Percentiles rank a stretch among this genome's conserved stretches.
Evolutionary conservation across 83 land plant genomes (phyloP).

Genomic region (Larix sibirica): DNA sequence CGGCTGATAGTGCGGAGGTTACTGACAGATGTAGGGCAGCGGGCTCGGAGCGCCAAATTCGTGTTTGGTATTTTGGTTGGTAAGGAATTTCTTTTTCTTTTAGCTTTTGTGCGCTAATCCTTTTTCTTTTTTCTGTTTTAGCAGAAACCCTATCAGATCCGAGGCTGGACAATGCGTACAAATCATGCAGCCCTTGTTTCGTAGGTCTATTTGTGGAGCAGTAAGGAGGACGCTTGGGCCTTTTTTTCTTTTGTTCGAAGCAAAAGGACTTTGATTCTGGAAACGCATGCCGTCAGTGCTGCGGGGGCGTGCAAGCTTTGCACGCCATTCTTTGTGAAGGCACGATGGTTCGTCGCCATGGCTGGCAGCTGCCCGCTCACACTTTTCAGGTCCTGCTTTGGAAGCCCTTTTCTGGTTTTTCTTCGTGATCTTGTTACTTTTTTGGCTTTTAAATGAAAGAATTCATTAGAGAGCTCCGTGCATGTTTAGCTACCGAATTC

Average conservation of each 20-base stretch:
- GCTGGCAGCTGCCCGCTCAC: constrained; percentile 94
- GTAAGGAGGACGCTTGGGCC: no score
- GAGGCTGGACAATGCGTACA: no score
- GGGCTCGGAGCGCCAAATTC: neutral
- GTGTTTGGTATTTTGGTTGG: constrained; percentile 8
- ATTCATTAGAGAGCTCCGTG: no score
- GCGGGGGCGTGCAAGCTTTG: neutral
- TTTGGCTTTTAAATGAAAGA: no score
- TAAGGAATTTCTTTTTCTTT: neutral
- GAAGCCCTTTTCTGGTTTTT: neutral
- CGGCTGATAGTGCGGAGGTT: neutral
- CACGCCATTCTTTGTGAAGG: neutral
- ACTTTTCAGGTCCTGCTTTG: constrained; percentile 63
- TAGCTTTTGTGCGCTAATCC: neutral
- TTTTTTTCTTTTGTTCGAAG: neutral
- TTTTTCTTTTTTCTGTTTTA: neutral
- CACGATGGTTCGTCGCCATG: constrained; percentile 86
- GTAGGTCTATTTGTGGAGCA: neutral
- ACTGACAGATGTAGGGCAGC: constrained; percentile 2
- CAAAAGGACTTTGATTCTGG: neutral
- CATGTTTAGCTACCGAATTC: no score
- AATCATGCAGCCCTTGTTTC: neutral
- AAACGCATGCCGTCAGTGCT: neutral
- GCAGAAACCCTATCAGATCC: neutral
- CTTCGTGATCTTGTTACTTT: neutral